These are phyloP conservation scores for Capronia coronata DNA, from an alignment of 2,329 filamentous ascomycete genomes.

Conservation along the genomic window DNA sequence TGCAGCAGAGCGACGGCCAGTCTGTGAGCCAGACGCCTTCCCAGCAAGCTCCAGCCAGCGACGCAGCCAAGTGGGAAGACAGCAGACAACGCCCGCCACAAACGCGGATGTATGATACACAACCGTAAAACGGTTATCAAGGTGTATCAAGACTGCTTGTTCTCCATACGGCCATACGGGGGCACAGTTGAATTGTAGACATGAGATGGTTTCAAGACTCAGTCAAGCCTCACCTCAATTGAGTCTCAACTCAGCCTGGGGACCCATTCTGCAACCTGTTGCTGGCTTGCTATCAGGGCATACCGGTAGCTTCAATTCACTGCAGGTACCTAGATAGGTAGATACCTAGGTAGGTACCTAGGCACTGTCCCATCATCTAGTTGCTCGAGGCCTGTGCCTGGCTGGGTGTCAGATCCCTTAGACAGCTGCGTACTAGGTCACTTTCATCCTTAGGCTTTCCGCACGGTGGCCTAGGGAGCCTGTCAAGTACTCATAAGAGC, in stretches of 20 bases:
- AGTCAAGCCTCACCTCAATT: no score
- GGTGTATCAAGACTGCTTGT: not conserved
- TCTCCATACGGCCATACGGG: not conserved
- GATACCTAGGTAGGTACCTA: no score
- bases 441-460: not conserved
- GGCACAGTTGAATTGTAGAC: not conserved
- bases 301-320: no score
- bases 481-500: no score
- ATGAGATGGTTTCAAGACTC: no score
- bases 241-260: no score
- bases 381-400: slow-evolving; percentile 4
- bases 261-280: not conserved
- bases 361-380: no score
- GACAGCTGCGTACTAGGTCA: no score
- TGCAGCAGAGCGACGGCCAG: slow-evolving; percentile 1
- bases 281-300: no score
- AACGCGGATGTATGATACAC: not conserved
- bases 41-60: not conserved
- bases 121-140: not conserved
- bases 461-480: not conserved
- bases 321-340: no score
- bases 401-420: not conserved
- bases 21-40: not conserved
- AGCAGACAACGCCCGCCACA: not conserved
- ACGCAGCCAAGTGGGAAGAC: not conserved